A percentile compares a stretch with the other conserved stretches of the same genome.
Conservation (phyloP, 495 filamentous ascomycete genomes). For the Annulohypoxylon moriforme region DNA sequence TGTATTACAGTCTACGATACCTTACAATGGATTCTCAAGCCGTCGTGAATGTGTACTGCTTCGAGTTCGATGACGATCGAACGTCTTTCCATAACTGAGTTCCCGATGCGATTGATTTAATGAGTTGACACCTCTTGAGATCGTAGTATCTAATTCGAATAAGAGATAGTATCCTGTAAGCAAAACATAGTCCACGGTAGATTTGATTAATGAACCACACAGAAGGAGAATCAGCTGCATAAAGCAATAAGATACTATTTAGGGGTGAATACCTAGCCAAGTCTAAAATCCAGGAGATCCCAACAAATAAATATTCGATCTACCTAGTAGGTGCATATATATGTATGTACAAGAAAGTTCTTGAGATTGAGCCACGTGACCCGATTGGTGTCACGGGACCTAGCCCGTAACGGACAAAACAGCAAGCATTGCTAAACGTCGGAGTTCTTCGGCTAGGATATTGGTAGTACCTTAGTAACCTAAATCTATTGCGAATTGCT, state of each 20-base stretch:
- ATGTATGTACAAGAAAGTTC: not conserved
- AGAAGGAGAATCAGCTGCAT: not conserved
- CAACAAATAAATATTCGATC: not conserved
- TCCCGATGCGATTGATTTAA: not conserved
- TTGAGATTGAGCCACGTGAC: constrained; percentile 11
- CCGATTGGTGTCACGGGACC: constrained; percentile 45
- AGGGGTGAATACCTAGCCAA: not conserved
- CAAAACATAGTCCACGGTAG: not conserved
- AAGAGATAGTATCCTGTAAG: not conserved
- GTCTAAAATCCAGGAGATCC: not conserved
- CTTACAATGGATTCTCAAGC: constrained; percentile 36
- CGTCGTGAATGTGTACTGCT: constrained; percentile 23
- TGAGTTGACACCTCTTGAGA: not conserved
- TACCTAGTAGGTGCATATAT: not conserved
- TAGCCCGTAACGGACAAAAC: not conserved
- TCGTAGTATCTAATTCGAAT: no score
- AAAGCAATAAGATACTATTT: no score
- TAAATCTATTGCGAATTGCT: constrained; percentile 49
- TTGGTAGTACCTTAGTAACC: no score
- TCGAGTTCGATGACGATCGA: not conserved
- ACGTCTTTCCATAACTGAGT: not conserved
- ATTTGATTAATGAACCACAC: not conserved
- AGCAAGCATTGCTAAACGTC: constrained; percentile 29
- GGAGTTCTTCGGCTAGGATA: constrained; percentile 48
- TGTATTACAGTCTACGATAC: constrained; percentile 43